Evolutionary conservation across 179 eudicot genomes (phyloP).

Genomic region (Drosera spatulata): DNA sequence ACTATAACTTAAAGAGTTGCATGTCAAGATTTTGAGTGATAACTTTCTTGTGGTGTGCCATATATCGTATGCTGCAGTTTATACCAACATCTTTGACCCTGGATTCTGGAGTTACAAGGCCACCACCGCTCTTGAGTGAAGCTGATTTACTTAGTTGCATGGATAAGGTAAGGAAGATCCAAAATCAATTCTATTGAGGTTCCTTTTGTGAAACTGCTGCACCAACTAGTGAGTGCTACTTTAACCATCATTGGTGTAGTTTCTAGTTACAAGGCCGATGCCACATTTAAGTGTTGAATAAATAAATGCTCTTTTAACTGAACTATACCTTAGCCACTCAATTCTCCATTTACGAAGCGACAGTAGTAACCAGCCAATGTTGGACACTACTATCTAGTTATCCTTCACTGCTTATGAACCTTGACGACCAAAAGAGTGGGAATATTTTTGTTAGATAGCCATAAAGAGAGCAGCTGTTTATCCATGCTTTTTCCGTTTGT

Average conservation of each 20-base stretch:
- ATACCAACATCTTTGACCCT: slow-evolving; percentile 67
- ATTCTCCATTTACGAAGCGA: too few relatives aligned
- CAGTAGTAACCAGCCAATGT: too few relatives aligned
- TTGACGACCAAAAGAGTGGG: too few relatives aligned
- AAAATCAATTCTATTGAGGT: background rate
- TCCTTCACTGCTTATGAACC: too few relatives aligned
- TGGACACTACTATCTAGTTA: too few relatives aligned
- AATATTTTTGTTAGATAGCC: too few relatives aligned
- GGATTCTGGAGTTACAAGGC: slow-evolving; percentile 86
- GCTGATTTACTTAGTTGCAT: slow-evolving; percentile 84
- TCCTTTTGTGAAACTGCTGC: background rate
- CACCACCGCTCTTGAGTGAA: slow-evolving; percentile 93
- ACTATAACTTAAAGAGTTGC: background rate
- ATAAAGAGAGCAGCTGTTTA: too few relatives aligned
- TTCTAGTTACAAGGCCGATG: background rate
- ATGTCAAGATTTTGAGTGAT: background rate
- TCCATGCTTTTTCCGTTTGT: background rate
- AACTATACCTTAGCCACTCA: too few relatives aligned
- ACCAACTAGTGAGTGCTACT: background rate
- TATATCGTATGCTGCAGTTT: slow-evolving; percentile 39
- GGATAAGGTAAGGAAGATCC: slow-evolving; percentile 66
- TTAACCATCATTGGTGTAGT: background rate
- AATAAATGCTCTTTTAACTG: too few relatives aligned
- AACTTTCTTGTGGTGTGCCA: background rate
- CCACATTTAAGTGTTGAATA: too few relatives aligned